Evolutionary conservation across 768 basidiomycete species (phyloP), one percentile per base, ranked within the genome.

Genomic region (Lactarius akahatsu): DNA sequence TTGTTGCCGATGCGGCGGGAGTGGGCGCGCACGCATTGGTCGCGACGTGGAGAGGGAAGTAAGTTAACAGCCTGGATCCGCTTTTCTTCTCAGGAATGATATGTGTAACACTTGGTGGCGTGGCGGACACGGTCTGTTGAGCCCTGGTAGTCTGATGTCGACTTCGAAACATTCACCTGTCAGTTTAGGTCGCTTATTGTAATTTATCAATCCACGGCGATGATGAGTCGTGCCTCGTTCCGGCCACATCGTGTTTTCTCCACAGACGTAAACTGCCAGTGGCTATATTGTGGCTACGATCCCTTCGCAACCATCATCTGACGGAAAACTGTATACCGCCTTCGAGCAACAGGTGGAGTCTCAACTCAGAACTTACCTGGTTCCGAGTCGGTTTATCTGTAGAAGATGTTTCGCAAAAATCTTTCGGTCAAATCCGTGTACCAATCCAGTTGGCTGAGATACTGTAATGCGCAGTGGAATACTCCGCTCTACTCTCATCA

Each of bases 1-100:
- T 85, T 71, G 82, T 93, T 15, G 81, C 86, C 47, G 90, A 94
- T 74, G 86, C 87, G 0, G 86, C 90, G 1, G 83, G 79, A 3
- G 77, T 79, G 23, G 92, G 91, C 10, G 92, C 88, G 2, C 75
- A 76, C 50, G 85, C 85, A 9, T 76, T 92, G 54, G 84, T 83
- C 0, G 64, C 62, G 50, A 64, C 67, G 23, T 71, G 64, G 65
- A 32, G 61, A 52, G 57, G 57, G 30, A 65, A 50, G 15, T 66
- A 38, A 38, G 36, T 38, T 38, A 66, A 30, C 4, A 43, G 50
- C n/a, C n/a, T 56, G 18, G 7, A 20, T 18, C 8, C 3, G 43
- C 2, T 4, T n/a, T n/a, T 47, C 45, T 47, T 23, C n/a, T 47
- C 15, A 11, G 23, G 47, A 50, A 50, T 11, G 23, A 10, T 11